Conservation (phyloP, 78 protist genomes). For the Dictyostelium purpureum region DNA sequence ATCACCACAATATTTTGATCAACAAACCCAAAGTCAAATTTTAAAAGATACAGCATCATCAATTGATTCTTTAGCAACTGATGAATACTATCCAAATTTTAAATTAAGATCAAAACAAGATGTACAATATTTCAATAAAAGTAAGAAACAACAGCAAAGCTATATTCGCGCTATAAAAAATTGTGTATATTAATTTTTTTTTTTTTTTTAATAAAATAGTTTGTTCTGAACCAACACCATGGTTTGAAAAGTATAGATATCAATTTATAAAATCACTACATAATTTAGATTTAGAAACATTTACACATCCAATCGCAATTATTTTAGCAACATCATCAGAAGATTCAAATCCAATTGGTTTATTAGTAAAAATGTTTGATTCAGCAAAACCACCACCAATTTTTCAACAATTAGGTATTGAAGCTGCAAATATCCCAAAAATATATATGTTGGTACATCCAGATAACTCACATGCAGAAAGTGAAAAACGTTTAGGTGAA, state of each 20-base stretch:
- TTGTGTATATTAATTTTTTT: not conserved
- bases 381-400: slow-evolving; percentile 46
- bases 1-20: slow-evolving; percentile 31
- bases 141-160: not conserved
- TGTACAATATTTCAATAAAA: slow-evolving; percentile 65
- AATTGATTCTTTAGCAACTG: slow-evolving; percentile 53
- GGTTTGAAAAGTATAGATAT: slow-evolving; percentile 71
- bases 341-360: slow-evolving; percentile 68
- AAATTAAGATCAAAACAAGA: slow-evolving; percentile 61
- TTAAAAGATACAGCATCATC: slow-evolving; percentile 26
- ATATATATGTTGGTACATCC: slow-evolving; percentile 50
- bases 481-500: slow-evolving; percentile 49
- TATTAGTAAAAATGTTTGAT: slow-evolving; percentile 74
- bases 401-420: slow-evolving; percentile 38
- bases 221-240: slow-evolving; percentile 78
- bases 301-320: slow-evolving; percentile 70
- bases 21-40: not conserved
- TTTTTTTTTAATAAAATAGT: not conserved
- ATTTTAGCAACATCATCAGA: slow-evolving; percentile 42
- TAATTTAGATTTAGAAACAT: slow-evolving; percentile 48
- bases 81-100: slow-evolving; percentile 60
- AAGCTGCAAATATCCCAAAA: slow-evolving; percentile 44
- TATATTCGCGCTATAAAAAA: not conserved
- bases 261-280: slow-evolving; percentile 39
- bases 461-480: slow-evolving; percentile 34